phyloP scores from a whole-genome alignment of 2,329 filamentous ascomycete genomes.

The Fusarium sp. region DNA sequence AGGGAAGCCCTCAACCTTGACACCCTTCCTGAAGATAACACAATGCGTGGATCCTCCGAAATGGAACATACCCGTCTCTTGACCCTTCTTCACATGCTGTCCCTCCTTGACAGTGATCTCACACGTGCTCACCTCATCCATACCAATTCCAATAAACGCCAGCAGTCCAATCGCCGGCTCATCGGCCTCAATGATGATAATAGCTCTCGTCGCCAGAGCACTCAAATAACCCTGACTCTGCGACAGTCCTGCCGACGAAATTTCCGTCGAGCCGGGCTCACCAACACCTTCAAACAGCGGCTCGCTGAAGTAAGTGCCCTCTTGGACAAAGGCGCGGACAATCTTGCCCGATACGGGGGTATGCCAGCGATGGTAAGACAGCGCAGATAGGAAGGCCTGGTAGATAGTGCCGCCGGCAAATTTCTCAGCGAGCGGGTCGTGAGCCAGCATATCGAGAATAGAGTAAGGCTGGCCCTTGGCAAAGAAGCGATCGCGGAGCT shows the following conservation, averaged over 20 bases:
- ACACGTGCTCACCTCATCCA: conserved; percentile 83
- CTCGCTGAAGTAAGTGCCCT: conserved; percentile 80
- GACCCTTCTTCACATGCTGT: conserved; percentile 77
- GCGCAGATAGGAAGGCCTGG: conserved; percentile 77
- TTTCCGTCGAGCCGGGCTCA: conserved; percentile 51
- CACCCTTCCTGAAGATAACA: conserved; percentile 74
- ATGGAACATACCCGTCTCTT: conserved; percentile 84
- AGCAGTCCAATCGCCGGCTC: conserved; percentile 77
- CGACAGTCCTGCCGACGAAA: conserved; percentile 61
- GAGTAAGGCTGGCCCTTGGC: conserved; percentile 80
- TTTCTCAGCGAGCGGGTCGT: conserved; percentile 66
- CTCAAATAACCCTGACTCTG: conserved; percentile 77
- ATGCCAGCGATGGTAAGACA: conserved; percentile 82
- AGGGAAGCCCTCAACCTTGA: conserved; percentile 62
- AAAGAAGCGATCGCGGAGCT: conserved; percentile 75
- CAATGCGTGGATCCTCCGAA: conserved; percentile 82
- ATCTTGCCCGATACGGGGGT: conserved; percentile 75
- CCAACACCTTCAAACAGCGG: conserved; percentile 58
- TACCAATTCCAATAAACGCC: conserved; percentile 79
- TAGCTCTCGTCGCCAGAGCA: conserved; percentile 75
- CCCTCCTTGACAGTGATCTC: conserved; percentile 79
- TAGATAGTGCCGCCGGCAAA: conserved; percentile 78
- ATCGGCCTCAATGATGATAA: conserved; percentile 81
- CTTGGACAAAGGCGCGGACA: conserved; percentile 68
- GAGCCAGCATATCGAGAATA: conserved; percentile 73